Percentiles rank a stretch among this genome's conserved stretches.
Evolutionary conservation across 2,329 filamentous ascomycete species (phyloP).

Genomic region (Penicillium sp.): DNA sequence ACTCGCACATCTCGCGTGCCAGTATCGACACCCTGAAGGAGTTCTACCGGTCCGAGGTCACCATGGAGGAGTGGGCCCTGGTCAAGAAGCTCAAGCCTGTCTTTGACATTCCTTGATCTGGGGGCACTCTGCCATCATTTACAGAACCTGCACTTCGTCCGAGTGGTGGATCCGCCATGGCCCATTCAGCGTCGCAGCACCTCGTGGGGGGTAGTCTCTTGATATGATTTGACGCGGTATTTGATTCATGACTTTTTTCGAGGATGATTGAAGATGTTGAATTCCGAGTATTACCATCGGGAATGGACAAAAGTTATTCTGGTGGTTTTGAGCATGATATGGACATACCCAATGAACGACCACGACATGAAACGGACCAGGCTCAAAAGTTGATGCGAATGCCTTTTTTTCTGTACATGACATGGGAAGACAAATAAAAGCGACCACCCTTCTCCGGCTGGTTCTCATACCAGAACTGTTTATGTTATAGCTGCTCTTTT

Average conservation of each 20-base stretch:
- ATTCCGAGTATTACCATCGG: constrained; percentile 20
- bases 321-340: constrained; percentile 24
- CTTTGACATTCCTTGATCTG: constrained; percentile 76
- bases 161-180: neutral
- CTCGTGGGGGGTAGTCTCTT: neutral
- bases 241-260: constrained; percentile 5
- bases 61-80: constrained; percentile 89
- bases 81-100: constrained; percentile 94
- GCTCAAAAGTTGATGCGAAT: constrained; percentile 14
- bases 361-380: constrained; percentile 28
- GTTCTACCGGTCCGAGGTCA: constrained; percentile 85
- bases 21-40: constrained; percentile 97
- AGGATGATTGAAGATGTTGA: constrained; percentile 13
- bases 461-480: constrained; percentile 24
- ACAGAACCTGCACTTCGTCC: constrained; percentile 4
- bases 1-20: constrained; percentile 81
- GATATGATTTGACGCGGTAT: constrained; percentile 9
- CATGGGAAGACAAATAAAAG: constrained; percentile 19
- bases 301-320: constrained; percentile 23
- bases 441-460: constrained; percentile 14
- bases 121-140: neutral
- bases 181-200: neutral
- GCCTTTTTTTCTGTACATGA: constrained; percentile 32
- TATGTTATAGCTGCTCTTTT: constrained; percentile 22
- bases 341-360: constrained; percentile 31